Base-by-base conservation (phyloP, 495 filamentous ascomycete genomes). In the Penicillium soppii region DNA sequence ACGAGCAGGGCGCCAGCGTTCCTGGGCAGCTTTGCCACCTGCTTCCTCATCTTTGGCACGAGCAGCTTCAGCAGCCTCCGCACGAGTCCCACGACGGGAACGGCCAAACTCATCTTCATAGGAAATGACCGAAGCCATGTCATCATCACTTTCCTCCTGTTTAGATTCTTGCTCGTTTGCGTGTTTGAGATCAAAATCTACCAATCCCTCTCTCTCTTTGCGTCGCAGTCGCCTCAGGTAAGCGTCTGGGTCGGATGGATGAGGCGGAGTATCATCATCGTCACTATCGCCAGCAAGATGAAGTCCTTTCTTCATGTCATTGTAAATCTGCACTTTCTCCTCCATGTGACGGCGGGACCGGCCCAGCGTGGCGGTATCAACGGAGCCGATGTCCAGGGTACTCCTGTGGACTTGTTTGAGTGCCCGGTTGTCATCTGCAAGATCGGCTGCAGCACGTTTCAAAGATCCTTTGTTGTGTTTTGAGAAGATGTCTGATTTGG, bases 101-200 rank as follows among this genome's bases (percentile, higher is more conserved):
- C 94, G 87, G 4, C 95, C 95, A 57, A 96, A 91, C 54, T 97
- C 92, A 65, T 98, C 94, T 43, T 84, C 80, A 66, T 87, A 95
- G 42, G 95, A 90, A 5, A 97, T 65, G 6, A 88, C 61, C 22
- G 89, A 85, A 4, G 80, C 78, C 37, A 74, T 75, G 1, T 72
- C 73, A 30, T 74, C 72, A 12, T 73, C 69, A 15, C 75, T 29
- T 62, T 54, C 52, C 10, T 64, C 67, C 12, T 50, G 62, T 12
- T 64, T 61, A 10, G 74, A 72, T 9, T 68, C 67, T 37, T 83
- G 65, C 32, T 69, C 65, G 57, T 95, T 89, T 0, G 85, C 90
- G 90, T 92, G 96, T 69, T 97, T 98, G 36, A 83, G 75, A 69
- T 97, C 92, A 62, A 97, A 98, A 72, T 98, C 94, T 0, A 98